A percentile compares a stretch with the other conserved stretches of the same genome.
These are phyloP conservation scores for Heritiera fomes DNA, from an alignment of 345 rosid genomes.

Conservation along the genomic window DNA sequence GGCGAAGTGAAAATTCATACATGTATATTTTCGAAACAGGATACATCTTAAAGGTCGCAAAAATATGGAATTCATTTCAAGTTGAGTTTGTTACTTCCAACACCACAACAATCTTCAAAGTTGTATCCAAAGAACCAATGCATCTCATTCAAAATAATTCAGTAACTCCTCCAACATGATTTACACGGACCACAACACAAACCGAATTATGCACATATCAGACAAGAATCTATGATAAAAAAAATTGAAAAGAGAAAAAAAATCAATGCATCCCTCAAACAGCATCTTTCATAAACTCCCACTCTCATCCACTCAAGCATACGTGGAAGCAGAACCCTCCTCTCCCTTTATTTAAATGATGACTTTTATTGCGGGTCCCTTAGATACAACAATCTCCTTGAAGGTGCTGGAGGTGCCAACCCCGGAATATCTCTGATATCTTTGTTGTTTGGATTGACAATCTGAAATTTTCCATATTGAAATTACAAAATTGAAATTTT, in stretches of 20 bases:
- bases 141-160: slow-evolving; percentile 23
- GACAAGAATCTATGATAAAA: slow-evolving; percentile 22
- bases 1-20: background rate
- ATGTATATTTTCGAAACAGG: background rate
- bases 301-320: slow-evolving; percentile 1
- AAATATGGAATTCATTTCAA: background rate
- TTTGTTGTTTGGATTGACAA: slow-evolving; percentile 89
- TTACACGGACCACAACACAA: slow-evolving; percentile 37
- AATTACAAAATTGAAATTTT: slow-evolving; percentile 10
- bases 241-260: slow-evolving; percentile 1
- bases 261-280: slow-evolving; percentile 15
- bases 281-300: slow-evolving; percentile 21
- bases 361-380: slow-evolving; percentile 39
- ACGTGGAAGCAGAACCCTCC: slow-evolving; percentile 4
- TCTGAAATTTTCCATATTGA: slow-evolving; percentile 46
- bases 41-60: background rate
- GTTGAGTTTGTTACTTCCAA: background rate
- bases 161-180: slow-evolving; percentile 33
- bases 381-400: slow-evolving; percentile 77
- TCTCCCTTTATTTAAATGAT: slow-evolving; percentile 4
- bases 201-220: slow-evolving; percentile 44
- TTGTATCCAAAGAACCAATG: background rate
- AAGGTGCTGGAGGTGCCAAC: slow-evolving; percentile 93
- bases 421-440: slow-evolving; percentile 96
- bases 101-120: slow-evolving; percentile 15